Conservation (phyloP, 371 early-diverging fungal species). For the Syncephalastrum racemosum region DNA sequence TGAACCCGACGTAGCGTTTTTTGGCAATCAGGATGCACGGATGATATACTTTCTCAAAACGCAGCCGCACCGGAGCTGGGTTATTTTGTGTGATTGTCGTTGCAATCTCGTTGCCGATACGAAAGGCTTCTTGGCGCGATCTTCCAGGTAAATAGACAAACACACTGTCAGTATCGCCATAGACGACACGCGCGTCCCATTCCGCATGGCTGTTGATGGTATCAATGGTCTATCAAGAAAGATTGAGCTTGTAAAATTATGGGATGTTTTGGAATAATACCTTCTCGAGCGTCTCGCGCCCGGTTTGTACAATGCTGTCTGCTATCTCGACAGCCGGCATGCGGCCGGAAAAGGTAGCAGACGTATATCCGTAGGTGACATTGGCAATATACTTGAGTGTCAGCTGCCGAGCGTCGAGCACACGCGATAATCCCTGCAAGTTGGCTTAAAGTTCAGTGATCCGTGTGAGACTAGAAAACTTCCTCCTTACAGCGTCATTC, state of each 20-base stretch:
- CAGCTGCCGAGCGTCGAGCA: slow-evolving; percentile 79
- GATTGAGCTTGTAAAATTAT: not conserved
- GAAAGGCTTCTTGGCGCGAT: slow-evolving; percentile 72
- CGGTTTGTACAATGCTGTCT: slow-evolving; percentile 87
- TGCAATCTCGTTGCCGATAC: slow-evolving; percentile 78
- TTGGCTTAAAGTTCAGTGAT: not conserved
- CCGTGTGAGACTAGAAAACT: not conserved
- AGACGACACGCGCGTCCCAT: slow-evolving; percentile 83
- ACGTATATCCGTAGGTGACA: slow-evolving; percentile 90
- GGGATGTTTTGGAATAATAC: slow-evolving; percentile 19
- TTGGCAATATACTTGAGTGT: slow-evolving; percentile 89
- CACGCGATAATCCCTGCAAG: slow-evolving; percentile 33
- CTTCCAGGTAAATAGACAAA: slow-evolving; percentile 79
- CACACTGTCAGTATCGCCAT: slow-evolving; percentile 92
- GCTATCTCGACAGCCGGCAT: slow-evolving; percentile 92
- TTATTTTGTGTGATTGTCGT: slow-evolving; percentile 67
- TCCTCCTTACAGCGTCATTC: slow-evolving; percentile 48
- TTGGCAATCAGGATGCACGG: slow-evolving; percentile 86
- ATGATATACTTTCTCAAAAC: slow-evolving; percentile 92
- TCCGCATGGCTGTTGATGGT: slow-evolving; percentile 59
- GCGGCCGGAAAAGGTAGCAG: slow-evolving; percentile 83
- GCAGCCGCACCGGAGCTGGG: slow-evolving; percentile 81
- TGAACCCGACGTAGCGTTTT: slow-evolving; percentile 90
- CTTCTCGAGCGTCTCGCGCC: slow-evolving; percentile 78
- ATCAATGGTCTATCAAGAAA: slow-evolving; percentile 53